A percentile compares a stretch with the other conserved stretches of the same genome.
Conservation (phyloP, 371 early-diverging fungal species). For the Rhizomucor miehei region DNA sequence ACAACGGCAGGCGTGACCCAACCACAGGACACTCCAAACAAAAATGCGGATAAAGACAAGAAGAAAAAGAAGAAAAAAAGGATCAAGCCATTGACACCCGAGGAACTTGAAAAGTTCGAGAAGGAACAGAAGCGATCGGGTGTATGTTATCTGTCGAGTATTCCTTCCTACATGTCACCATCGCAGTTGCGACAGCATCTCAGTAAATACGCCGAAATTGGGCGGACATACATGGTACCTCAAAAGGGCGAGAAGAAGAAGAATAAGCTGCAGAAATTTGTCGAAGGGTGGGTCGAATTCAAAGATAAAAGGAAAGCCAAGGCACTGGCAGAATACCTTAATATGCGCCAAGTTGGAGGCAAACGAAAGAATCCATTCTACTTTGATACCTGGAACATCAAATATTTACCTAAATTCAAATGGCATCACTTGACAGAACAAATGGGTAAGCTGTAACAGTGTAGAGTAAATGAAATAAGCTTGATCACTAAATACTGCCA, state of each 20-base stretch:
- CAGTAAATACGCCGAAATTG: constrained; percentile 71
- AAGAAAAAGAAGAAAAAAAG: constrained; percentile 36
- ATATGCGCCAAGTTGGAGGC: constrained; percentile 81
- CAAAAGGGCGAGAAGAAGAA: constrained; percentile 42
- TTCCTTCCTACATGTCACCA: constrained; percentile 93
- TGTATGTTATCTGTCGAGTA: constrained; percentile 85
- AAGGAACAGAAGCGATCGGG: constrained; percentile 74
- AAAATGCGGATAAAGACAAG: background rate
- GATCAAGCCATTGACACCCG: constrained; percentile 65
- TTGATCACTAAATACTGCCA: background rate
- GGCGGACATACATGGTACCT: constrained; percentile 83
- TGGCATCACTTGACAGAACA: constrained; percentile 95
- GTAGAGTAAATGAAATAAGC: no score
- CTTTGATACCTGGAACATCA: constrained; percentile 95
- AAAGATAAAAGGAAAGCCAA: constrained; percentile 87
- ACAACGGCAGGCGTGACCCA: no score
- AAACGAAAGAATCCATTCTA: constrained; percentile 81
- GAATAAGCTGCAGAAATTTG: constrained; percentile 37
- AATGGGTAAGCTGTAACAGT: constrained; percentile 54
- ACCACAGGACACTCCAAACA: background rate
- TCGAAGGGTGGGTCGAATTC: constrained; percentile 98
- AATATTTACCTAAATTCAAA: constrained; percentile 94
- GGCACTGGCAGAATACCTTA: constrained; percentile 70
- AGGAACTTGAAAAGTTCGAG: constrained; percentile 71
- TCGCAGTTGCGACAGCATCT: constrained; percentile 74